Base-by-base conservation (phyloP, 176 grass and related monocot genomes). In the Metroxylon sagu region DNA sequence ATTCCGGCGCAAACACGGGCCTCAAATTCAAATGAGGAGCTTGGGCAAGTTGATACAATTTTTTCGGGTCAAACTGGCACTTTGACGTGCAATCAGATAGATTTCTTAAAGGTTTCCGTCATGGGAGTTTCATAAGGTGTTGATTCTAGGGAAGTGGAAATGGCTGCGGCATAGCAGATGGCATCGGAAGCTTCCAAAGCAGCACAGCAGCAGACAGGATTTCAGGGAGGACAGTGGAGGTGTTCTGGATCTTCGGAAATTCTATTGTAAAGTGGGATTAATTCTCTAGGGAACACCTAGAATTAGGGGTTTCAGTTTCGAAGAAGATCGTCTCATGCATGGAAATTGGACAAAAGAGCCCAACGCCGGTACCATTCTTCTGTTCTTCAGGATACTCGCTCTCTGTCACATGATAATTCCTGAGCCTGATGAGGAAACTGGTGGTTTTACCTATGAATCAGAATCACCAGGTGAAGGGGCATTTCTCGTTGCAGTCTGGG, bases 81-180 rank as follows among this genome's bases (percentile, higher is more conserved):
- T 48, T 64, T 98, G 76, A 98, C 93, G 5, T 98, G 93, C 64
- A 98, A 98, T 50, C 93, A 98, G 73, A 98, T 98, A 87, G 88
- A 98, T 51, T 98, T 98, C 67, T 85, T 98, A 59, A 98, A 92
- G 59, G 92, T 87, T 77, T 98, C 93, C 27, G 85, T 98, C 68
- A 88, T 84, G 43, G 93, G 88, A 52, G 60, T 85, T 62, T 78
- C 87, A 52, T 98, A 98, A 67, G 93, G 93, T n/a, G 71, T 83
- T 66, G 71, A 81, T 30, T 85, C 93, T 1, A 92, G 81, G 64
- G 93, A 98, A 78, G 93, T 92, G 74, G 93, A 98, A 85, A 50
- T 83, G 56, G 93, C 88, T 67, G 88, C 93, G 53, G 81, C 65
- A 43, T 92, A 92, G 76, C 93, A 98, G 67, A 88, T 92, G 76